Base-by-base conservation (phyloP, 2,329 filamentous ascomycete species). In the Macrophomina phaseolina region DNA sequence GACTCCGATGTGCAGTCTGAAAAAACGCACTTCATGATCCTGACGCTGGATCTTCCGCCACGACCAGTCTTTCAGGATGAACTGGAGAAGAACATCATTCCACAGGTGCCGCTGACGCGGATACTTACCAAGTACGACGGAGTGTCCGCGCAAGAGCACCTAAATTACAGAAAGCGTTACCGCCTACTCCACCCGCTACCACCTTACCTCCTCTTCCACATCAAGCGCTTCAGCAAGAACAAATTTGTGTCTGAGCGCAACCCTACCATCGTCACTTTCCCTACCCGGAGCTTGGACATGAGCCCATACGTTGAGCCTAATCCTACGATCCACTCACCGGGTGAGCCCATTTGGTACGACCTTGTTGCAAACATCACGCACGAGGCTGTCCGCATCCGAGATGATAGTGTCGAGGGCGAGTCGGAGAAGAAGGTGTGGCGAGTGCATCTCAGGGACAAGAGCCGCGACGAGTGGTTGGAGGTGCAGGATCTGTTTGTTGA, bases 211-310 rank as follows among this genome's bases (percentile, higher is more conserved):
- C 84, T 95, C 64, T 93, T 99, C 81, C 94, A 99, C 82, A 90
- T 98, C 82, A 98, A 98, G 82, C 93, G 95, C 72, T 99, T 99
- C 85, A 92, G 90, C 71, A 90, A 91, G 71, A 99, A 99, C 83
- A 97, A 97, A 78, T 99, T 99, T 75, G 92, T 99, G 23, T 88
- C 91, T 2, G 94, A 98, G 81, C 91, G 95, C 61, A 99, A 99
- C 78, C 95, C 94, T 0, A 99, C 95, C 9, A 99, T 99, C 74
- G 95, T 99, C 70, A 98, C 94, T 0, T 99, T 98, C 79, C 92
- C 94, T 70, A 90, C 92, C 4, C 86, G 90, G 75, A 88, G 90
- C 49, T 87, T 99, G 8, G 93, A 99, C 77, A 90, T 97, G 83
- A 86, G 89, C 5, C 93, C 94, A 0, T 98, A 95, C 74, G 93